These are phyloP conservation scores for Murraya koenigii DNA, from an alignment of 345 rosid genomes.

Conservation along the genomic window DNA sequence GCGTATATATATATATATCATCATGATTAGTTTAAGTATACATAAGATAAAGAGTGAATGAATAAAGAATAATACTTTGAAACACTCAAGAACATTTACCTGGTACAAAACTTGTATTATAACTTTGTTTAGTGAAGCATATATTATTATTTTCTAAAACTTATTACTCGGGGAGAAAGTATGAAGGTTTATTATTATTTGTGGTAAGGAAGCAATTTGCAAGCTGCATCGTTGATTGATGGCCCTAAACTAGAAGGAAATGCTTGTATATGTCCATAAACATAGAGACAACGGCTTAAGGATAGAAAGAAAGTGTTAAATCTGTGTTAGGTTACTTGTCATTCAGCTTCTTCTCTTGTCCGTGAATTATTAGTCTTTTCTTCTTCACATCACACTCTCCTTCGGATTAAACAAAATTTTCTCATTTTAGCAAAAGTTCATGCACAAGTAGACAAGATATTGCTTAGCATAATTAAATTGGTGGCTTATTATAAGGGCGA, in stretches of 20 bases:
- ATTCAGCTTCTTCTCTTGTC: constrained; percentile 12
- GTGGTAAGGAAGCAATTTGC: not conserved
- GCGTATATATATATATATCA: no score
- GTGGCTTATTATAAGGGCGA: constrained; percentile 4
- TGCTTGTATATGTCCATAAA: constrained; percentile 9
- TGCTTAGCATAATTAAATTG: not conserved
- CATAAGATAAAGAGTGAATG: no score
- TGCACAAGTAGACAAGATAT: constrained; percentile 1
- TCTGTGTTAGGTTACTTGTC: constrained; percentile 32
- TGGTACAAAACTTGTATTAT: no score
- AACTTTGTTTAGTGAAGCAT: no score
- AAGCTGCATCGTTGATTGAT: not conserved
- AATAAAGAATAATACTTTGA: accelerated
- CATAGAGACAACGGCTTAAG: constrained; percentile 6
- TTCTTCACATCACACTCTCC: constrained; percentile 17
- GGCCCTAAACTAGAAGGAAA: not conserved
- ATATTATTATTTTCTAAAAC: no score
- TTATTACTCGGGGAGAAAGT: not conserved
- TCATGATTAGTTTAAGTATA: no score
- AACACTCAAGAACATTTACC: no score
- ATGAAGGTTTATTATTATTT: not conserved
- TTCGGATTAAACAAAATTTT: not conserved
- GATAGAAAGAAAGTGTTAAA: constrained; percentile 6
- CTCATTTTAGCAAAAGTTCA: not conserved
- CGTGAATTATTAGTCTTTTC: not conserved